Evolutionary conservation across 2,329 filamentous ascomycete genomes (phyloP).

Genomic region (Clarireedia homoeocarpa): DNA sequence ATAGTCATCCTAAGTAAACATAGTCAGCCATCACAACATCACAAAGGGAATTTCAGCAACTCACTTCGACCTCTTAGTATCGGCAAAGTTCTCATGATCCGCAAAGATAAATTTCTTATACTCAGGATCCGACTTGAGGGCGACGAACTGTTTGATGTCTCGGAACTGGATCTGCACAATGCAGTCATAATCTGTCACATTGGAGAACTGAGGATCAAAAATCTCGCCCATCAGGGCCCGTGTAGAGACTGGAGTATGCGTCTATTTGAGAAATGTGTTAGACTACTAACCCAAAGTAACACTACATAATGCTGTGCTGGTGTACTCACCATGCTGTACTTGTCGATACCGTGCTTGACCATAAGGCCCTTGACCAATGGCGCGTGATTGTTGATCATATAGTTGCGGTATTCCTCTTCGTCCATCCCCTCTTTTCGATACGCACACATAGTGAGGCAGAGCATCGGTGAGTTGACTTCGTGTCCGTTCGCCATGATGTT

Average conservation of each 20-base stretch:
- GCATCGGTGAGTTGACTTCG: slow-evolving; percentile 2
- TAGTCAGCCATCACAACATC: not conserved
- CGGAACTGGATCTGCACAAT: slow-evolving; percentile 42
- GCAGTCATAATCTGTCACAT: slow-evolving; percentile 42
- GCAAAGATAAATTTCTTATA: slow-evolving; percentile 37
- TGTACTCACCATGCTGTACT: slow-evolving; percentile 36
- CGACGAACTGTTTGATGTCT: slow-evolving; percentile 37
- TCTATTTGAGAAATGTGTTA: slow-evolving; percentile 24
- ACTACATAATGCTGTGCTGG: too few relatives aligned
- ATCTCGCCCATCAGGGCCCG: slow-evolving; percentile 35
- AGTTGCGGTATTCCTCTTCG: slow-evolving; percentile 38
- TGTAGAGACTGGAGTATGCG: slow-evolving; percentile 34
- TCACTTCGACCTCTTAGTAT: slow-evolving; percentile 32
- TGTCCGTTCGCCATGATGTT: too few relatives aligned
- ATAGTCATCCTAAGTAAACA: not conserved
- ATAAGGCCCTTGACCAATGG: slow-evolving; percentile 40
- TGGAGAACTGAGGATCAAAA: slow-evolving; percentile 39
- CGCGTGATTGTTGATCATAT: slow-evolving; percentile 40
- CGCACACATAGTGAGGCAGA: slow-evolving; percentile 42
- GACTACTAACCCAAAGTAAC: not conserved
- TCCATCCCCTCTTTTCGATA: slow-evolving; percentile 41
- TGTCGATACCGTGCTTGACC: slow-evolving; percentile 40
- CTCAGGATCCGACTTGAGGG: slow-evolving; percentile 41
- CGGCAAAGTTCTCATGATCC: slow-evolving; percentile 43
- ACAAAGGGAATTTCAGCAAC: not conserved